Percentiles rank a stretch among this genome's conserved stretches.
Conservation (phyloP, 345 rosid species). For the Acer negundo region DNA sequence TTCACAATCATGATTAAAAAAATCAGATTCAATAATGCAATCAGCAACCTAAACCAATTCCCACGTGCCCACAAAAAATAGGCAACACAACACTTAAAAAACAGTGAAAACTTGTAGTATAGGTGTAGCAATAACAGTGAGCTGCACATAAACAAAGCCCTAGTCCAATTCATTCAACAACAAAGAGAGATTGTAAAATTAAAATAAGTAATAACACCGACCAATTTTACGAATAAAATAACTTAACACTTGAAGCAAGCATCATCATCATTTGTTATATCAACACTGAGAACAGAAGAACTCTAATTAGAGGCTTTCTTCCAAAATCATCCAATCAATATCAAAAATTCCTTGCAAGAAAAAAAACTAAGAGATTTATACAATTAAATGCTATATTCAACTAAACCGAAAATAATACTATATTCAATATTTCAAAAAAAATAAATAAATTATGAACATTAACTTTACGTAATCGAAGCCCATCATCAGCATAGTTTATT, state of each 20-base stretch:
- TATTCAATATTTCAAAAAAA: neutral
- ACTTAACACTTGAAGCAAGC: neutral
- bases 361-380: neutral
- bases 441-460: neutral
- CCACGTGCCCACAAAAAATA: too few species aligned
- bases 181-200: too few species aligned
- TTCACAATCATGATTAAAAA: too few species aligned
- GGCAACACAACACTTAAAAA: too few species aligned
- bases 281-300: neutral
- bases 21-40: too few species aligned
- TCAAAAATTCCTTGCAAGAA: neutral
- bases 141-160: too few species aligned
- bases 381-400: slow-evolving; percentile 1
- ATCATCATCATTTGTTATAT: too few species aligned
- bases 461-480: neutral
- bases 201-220: neutral
- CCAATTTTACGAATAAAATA: neutral
- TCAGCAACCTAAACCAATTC: too few species aligned
- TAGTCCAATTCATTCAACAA: too few species aligned
- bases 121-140: too few species aligned
- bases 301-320: neutral
- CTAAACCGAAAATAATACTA: neutral
- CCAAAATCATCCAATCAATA: neutral
- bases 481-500: neutral
- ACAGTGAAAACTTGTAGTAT: too few species aligned